Evolutionary conservation across 2,329 filamentous ascomycete genomes (phyloP), one percentile per base, ranked within the genome.

Genomic region (Lecanoromycetidae sp.): DNA sequence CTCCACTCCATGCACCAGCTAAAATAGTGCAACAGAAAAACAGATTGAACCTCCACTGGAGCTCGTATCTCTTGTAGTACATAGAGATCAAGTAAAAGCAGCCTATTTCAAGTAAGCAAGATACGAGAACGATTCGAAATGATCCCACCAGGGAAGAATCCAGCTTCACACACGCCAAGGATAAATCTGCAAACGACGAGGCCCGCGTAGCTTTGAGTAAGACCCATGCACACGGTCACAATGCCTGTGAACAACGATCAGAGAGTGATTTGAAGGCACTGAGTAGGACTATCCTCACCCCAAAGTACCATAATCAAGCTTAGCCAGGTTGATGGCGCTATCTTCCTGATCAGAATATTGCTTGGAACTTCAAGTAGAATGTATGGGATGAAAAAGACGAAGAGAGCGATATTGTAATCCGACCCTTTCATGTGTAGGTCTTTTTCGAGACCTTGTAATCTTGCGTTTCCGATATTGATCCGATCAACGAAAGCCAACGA

Each of bases 381-480:
- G 54, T 71, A 71, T 1, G 67, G 66, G 12, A 70, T 59, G 48
- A 70, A 71, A 50, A 70, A 69, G 8, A 70, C 62, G 46, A 64
- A 65, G 2, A 71, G 54, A 1, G 64, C 63, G 26, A 65, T 60
- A 49, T 69, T 70, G 49, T 64, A 71, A 43, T 65, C 61, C 42
- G 63, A 63, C 15, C 58, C 60, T 5, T 57, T 58, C 68, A 72
- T 68, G 34, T 61, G 49, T 29, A 71, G 58, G 44, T 68, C 63
- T 36, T 58, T 56, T 52, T 70, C 66, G 4, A 71, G 56, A 3
- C 68, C 67, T 41, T 67, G 61, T 12, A 70, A 60, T 8, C 67
- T 61, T 3, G 68, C 69, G 57, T 71, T 71, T 20, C 67, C 68
- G 47, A 71, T 71, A 50, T 68, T 68, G 55, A 66, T 64, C n/a